Conservation (phyloP, 306 rosid species). For the Cicer chorassanicum region DNA sequence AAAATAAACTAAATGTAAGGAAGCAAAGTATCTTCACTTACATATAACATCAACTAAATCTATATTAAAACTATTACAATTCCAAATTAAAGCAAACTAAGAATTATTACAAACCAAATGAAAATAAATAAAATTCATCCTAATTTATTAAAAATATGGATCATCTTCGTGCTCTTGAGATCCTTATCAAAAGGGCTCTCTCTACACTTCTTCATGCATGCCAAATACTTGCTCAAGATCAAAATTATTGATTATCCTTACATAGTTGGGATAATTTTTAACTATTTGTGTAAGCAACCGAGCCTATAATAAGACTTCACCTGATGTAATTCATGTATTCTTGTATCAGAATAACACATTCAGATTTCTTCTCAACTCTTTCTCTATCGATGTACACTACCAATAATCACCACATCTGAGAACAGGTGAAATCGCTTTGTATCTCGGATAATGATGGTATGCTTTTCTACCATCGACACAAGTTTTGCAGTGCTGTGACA, state of each 20-base stretch:
- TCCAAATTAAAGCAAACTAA: no score
- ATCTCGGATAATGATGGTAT: slow-evolving; percentile 67
- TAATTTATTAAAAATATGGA: no score
- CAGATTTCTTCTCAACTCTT: background rate
- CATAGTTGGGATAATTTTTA: background rate
- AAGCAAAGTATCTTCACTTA: no score
- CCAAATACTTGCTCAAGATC: background rate
- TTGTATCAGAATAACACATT: background rate
- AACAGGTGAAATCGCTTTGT: slow-evolving; percentile 83
- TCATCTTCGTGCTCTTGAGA: no score
- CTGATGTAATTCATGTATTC: background rate
- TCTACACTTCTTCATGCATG: background rate
- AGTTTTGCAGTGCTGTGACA: slow-evolving; percentile 70
- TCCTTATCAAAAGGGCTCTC: no score
- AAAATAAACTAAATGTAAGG: no score
- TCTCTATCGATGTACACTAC: slow-evolving; percentile 33
- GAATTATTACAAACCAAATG: no score
- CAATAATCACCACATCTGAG: slow-evolving; percentile 68
- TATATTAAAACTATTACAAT: no score
- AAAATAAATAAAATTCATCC: no score
- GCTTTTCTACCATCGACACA: slow-evolving; percentile 64
- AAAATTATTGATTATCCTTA: background rate
- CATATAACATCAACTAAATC: no score
- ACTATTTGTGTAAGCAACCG: background rate
- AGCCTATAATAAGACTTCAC: background rate